Percentiles rank a stretch among this genome's conserved stretches.
These are phyloP conservation scores for Vitis cinerea DNA, from an alignment of 164 flowering plant genomes.

Conservation along the genomic window DNA sequence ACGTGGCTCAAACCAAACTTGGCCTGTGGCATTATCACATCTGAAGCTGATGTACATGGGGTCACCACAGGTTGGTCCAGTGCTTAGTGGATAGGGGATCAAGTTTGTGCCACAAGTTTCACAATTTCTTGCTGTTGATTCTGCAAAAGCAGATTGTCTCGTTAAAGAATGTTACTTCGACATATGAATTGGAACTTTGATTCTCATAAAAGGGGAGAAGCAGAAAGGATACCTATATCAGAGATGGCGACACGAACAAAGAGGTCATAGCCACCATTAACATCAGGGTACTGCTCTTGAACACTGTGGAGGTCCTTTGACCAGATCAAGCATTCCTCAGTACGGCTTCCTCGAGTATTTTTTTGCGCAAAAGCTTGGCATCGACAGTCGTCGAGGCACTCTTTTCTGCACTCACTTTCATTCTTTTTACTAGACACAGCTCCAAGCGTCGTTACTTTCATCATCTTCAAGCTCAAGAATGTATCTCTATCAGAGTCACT, in stretches of 20 bases:
- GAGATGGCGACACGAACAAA: too few species aligned
- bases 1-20: background rate
- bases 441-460: slow-evolving; percentile 29
- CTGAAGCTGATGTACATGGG: background rate
- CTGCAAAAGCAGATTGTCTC: background rate
- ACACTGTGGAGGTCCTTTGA: too few species aligned
- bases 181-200: too few species aligned
- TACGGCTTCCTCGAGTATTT: too few species aligned
- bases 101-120: too few species aligned
- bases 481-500: slow-evolving; percentile 6
- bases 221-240: too few species aligned
- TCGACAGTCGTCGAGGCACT: slow-evolving; percentile 29
- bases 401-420: slow-evolving; percentile 24
- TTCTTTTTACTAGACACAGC: slow-evolving; percentile 10
- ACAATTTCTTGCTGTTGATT: too few species aligned
- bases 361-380: slow-evolving; percentile 34
- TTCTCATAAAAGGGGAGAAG: too few species aligned
- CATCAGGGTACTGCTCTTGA: too few species aligned
- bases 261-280: too few species aligned
- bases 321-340: too few species aligned
- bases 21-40: background rate
- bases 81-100: background rate
- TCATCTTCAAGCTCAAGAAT: slow-evolving; percentile 29
- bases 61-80: background rate
- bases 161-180: background rate